These are phyloP conservation scores for Linnemannia hyalina DNA, from an alignment of 192 early-diverging fungal species.

Conservation along the genomic window DNA sequence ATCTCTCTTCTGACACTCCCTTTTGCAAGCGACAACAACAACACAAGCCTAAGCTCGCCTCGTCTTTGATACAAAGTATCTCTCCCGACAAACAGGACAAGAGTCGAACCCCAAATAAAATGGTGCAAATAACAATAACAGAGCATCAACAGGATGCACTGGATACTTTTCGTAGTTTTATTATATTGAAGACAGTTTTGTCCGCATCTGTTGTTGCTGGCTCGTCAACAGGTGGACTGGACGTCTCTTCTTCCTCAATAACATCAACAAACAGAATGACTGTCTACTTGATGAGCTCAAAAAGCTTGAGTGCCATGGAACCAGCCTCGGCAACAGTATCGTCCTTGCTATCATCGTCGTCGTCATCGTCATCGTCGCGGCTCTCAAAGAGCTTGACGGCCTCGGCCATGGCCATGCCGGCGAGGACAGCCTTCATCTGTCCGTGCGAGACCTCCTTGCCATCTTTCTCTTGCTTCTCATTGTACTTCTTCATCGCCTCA, in stretches of 20 bases:
- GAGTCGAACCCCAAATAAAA: not conserved
- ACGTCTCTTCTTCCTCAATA: not conserved
- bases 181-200: not conserved
- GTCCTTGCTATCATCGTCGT: constrained; percentile 47
- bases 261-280: not conserved
- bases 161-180: not conserved
- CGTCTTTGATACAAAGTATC: not conserved
- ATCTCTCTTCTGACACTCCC: not conserved
- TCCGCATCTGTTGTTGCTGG: not conserved
- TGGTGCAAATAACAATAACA: not conserved
- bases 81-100: not conserved
- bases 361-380: constrained; percentile 45
- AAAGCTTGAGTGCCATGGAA: constrained; percentile 49
- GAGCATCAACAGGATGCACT: not conserved
- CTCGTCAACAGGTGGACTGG: not conserved
- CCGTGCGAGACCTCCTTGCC: constrained; percentile 46
- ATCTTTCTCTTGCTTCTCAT: constrained; percentile 41
- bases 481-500: constrained; percentile 52
- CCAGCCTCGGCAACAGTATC: constrained; percentile 54
- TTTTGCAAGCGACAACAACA: not conserved
- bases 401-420: constrained; percentile 61
- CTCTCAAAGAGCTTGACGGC: constrained; percentile 50
- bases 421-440: constrained; percentile 53
- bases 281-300: constrained; percentile 47
- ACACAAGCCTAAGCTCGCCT: not conserved